Evolutionary conservation across 192 early-diverging fungal genomes (phyloP).

Genomic region (Coemansia sp.): DNA sequence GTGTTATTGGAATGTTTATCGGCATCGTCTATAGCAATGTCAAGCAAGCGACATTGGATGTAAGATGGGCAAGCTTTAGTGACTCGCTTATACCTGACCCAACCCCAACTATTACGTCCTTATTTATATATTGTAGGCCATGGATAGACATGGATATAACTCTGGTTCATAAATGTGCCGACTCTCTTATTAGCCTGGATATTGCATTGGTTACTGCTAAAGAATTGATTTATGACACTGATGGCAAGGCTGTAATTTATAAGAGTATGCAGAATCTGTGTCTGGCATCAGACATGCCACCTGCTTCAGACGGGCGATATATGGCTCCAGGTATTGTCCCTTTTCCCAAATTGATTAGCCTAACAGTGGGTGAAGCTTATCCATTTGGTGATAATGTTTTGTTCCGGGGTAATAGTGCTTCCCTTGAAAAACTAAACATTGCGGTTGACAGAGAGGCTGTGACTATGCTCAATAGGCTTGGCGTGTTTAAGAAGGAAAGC

Average conservation of each 20-base stretch:
- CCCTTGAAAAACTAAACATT: not conserved
- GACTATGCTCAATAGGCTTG: not conserved
- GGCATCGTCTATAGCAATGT: not conserved
- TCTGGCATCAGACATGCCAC: not conserved
- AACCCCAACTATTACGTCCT: not conserved
- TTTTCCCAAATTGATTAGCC: not conserved
- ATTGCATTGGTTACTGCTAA: not conserved
- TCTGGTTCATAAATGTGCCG: not conserved
- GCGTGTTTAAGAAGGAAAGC: not conserved
- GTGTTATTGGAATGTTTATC: not conserved
- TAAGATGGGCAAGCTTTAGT: not conserved
- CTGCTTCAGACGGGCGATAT: not conserved
- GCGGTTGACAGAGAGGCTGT: not conserved
- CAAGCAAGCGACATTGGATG: not conserved
- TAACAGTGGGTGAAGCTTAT: not conserved
- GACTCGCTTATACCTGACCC: not conserved
- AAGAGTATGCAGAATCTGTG: not conserved
- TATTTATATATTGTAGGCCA: not conserved
- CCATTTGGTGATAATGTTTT: slow-evolving; percentile 12
- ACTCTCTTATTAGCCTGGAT: not conserved
- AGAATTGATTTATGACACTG: not conserved
- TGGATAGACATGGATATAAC: not conserved
- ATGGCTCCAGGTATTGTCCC: not conserved
- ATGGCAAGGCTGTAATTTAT: not conserved
- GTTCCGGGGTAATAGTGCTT: slow-evolving; percentile 4